These are phyloP conservation scores for Hsuehochloa calcarea DNA, from an alignment of 176 grass and related monocot species.

Conservation along the genomic window DNA sequence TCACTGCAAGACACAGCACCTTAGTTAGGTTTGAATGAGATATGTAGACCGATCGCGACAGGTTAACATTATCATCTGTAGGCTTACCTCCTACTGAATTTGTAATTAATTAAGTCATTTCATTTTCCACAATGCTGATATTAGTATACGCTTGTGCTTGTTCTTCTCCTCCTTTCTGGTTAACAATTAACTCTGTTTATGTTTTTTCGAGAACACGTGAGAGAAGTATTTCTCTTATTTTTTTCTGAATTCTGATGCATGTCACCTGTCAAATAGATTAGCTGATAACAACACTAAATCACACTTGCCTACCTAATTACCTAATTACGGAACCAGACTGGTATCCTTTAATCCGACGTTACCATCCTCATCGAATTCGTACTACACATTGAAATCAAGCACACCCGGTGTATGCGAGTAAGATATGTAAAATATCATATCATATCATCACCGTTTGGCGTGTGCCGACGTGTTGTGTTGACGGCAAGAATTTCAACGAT, in stretches of 20 bases:
- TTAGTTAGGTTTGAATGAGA: background rate
- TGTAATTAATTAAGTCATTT: background rate
- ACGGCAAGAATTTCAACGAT: background rate
- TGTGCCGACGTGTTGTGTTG: constrained; percentile 20
- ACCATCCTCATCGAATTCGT: background rate
- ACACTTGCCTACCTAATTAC: background rate
- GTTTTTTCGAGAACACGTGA: no score
- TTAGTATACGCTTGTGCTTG: background rate
- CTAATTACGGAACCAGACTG: background rate
- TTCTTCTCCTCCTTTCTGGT: no score
- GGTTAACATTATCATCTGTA: background rate
- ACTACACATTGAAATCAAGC: background rate
- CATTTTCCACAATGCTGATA: background rate
- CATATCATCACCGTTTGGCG: background rate
- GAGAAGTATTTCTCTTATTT: no score
- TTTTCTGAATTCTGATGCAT: background rate
- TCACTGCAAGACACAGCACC: no score
- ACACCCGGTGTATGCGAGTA: background rate
- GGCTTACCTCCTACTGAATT: background rate
- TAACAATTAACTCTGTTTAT: no score
- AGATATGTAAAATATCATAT: background rate
- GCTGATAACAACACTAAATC: background rate
- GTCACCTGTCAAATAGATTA: background rate
- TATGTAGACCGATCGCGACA: background rate
- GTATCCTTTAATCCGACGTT: background rate